Evolutionary conservation across 192 early-diverging fungal species (phyloP), one percentile per base, ranked within the genome.

Genomic region (Mortierella alpina): DNA sequence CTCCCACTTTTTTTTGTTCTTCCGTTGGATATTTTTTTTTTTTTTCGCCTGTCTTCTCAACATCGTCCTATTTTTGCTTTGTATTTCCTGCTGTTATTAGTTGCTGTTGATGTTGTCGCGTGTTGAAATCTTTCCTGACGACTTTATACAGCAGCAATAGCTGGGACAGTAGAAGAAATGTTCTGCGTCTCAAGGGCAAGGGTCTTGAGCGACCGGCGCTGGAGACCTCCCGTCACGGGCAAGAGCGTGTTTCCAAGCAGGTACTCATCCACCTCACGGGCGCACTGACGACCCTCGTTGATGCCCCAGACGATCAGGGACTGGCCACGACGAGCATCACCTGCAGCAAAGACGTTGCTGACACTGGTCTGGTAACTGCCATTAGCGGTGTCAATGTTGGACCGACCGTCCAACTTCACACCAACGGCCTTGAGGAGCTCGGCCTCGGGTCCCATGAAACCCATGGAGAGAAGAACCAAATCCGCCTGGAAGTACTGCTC

Each of bases 281-380:
- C 98, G 57, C 93, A 92, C 86, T 96, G 92, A 54, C 98, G 90
- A 57, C 98, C 98, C 84, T 99, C 98, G 83, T 97, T 97, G 84
- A 99, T 98, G 77, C 94, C 98, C 95, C 96, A 97, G 45, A 99
- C 98, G 75, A 99, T 96, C 60, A 99, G 84, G 44, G 89, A 91
- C 88, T 97, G 96, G 13, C 98, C 98, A 22, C 98, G 90, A 55
- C 98, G 93, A 84, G 96, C 97, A 87, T 99, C 98, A 72, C 98
- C 98, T 14, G 98, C 98, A 31, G 98, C 98, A 86, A 91, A 99
- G 23, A 99, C 95, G 51, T 92, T 90, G 18, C 87, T 76, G 17
- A 94, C 90, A 20, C 86, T 86, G 11, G 97, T 98, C 49, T 84
- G 75, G 85, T 97, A 99, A 45, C 81, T 82, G 70, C 91, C 92